Conservation (phyloP, 345 rosid genomes). For the Citrus unshiu region DNA sequence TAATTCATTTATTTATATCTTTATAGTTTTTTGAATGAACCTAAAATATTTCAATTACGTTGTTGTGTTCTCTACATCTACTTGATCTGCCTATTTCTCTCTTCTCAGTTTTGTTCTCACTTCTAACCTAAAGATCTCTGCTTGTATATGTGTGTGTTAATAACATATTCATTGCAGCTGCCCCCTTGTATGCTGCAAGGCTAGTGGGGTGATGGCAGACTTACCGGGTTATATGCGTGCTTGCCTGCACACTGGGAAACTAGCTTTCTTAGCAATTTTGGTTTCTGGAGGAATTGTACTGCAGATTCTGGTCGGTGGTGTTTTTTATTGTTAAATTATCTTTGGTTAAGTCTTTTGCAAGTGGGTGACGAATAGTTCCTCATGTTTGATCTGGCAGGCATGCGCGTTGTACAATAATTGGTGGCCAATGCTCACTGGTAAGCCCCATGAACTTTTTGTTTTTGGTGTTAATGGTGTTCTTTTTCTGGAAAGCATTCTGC, state of each 20-base stretch:
- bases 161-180: conserved; percentile 26
- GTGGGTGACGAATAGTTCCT: background rate
- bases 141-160: background rate
- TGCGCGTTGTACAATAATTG: conserved; percentile 90
- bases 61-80: background rate
- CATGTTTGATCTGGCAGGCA: conserved; percentile 51
- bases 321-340: background rate
- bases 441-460: conserved; percentile 17
- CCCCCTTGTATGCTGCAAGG: conserved; percentile 28
- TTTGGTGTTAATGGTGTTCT: background rate
- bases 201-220: conserved; percentile 56
- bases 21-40: background rate
- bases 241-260: conserved; percentile 80
- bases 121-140: background rate
- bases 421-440: conserved; percentile 97
- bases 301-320: conserved; percentile 73
- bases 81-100: background rate
- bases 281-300: conserved; percentile 83
- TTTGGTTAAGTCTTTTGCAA: background rate
- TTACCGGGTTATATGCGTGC: conserved; percentile 65
- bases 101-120: background rate
- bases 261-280: conserved; percentile 78
- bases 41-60: background rate
- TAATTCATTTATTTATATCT: background rate
- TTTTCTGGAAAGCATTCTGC: background rate